phyloP scores from a whole-genome alignment of 139 green algal species.

The Closterium sp. region DNA sequence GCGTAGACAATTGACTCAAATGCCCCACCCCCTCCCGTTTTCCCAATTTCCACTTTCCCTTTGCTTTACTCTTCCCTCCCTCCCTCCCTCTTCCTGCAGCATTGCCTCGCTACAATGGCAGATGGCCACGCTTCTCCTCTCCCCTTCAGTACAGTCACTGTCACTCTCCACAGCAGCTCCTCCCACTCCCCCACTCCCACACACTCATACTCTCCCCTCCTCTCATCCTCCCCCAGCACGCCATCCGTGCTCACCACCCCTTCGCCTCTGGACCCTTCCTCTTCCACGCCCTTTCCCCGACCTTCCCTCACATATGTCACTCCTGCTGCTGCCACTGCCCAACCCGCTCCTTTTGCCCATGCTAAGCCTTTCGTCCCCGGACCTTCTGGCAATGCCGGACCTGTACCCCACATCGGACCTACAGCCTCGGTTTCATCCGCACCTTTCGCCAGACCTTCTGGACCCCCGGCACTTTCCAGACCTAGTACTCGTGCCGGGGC shows the following conservation, averaged over 20 bases:
- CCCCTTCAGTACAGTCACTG: not conserved
- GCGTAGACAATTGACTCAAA: no score
- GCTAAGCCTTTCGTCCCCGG: not conserved
- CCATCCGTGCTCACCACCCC: not conserved
- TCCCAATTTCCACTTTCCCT: no score
- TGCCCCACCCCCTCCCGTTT: no score
- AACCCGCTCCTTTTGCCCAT: not conserved
- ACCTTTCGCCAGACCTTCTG: not conserved
- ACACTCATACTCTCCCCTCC: not conserved
- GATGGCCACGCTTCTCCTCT: not conserved
- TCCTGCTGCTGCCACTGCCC: not conserved
- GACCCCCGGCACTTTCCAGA: not conserved
- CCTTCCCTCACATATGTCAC: not conserved
- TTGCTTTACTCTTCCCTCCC: not conserved
- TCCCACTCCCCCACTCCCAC: not conserved
- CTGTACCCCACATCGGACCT: not conserved
- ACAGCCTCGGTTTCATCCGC: not conserved
- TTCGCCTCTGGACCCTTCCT: not conserved
- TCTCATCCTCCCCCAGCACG: not conserved
- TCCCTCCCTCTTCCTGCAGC: not conserved
- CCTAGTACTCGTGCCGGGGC: not conserved
- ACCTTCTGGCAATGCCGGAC: not conserved
- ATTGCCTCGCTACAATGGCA: not conserved
- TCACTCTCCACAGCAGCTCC: not conserved
- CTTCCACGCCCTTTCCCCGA: not conserved